Evolutionary conservation across 768 basidiomycete genomes (phyloP).

Genomic region (Lenzites betulinus): DNA sequence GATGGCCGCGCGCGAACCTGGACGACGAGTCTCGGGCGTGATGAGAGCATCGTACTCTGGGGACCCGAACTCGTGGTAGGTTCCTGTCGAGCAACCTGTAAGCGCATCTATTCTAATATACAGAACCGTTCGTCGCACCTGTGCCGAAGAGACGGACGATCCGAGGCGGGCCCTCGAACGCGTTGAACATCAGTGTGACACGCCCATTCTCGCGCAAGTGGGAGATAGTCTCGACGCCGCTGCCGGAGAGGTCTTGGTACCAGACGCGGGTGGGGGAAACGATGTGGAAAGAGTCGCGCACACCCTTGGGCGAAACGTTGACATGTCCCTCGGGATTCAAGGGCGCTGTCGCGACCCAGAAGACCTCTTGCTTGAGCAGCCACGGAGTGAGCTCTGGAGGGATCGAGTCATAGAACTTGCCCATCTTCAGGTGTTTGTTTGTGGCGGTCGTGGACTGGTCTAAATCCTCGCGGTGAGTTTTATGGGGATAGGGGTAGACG

Average conservation of each 20-base stretch:
- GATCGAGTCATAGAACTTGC: constrained; percentile 56
- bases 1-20: constrained; percentile 63
- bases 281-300: constrained; percentile 61
- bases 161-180: constrained; percentile 60
- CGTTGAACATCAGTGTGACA: constrained; percentile 61
- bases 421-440: constrained; percentile 43
- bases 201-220: constrained; percentile 66
- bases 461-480: neutral
- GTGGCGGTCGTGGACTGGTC: neutral
- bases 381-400: constrained; percentile 54
- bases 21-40: constrained; percentile 45
- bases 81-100: constrained; percentile 39
- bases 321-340: constrained; percentile 58
- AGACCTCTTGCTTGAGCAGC: constrained; percentile 64
- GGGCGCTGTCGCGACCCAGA: constrained; percentile 73
- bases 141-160: constrained; percentile 62
- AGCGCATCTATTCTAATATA: no score
- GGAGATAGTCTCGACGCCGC: constrained; percentile 63
- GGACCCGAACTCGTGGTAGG: constrained; percentile 62
- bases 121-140: constrained; percentile 38
- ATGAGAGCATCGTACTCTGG: constrained; percentile 59
- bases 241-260: constrained; percentile 77
- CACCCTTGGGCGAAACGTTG: constrained; percentile 70
- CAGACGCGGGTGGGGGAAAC: constrained; percentile 55
- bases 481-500: neutral